A percentile compares a stretch with the other conserved stretches of the same genome.
phyloP scores from a whole-genome alignment of 179 eudicot genomes.

The Gypsophila paniculata region DNA sequence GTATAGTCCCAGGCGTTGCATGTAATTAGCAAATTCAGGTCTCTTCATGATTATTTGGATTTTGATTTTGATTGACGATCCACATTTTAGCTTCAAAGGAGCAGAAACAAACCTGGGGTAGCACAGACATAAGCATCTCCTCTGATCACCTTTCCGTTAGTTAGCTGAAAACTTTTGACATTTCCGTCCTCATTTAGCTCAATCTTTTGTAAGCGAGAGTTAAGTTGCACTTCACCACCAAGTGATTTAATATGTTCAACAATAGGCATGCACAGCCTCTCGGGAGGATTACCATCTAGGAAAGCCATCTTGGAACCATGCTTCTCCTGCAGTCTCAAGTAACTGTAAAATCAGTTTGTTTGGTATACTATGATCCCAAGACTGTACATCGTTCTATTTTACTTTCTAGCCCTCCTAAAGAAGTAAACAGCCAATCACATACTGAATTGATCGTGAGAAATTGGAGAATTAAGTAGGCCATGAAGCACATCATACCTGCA shows the following conservation, averaged over 20 bases:
- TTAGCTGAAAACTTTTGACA: slow-evolving; percentile 58
- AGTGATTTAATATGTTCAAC: slow-evolving; percentile 73
- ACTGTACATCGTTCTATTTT: not conserved
- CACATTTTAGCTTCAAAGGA: not conserved
- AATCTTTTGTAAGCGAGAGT: slow-evolving; percentile 80
- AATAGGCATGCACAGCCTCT: slow-evolving; percentile 94
- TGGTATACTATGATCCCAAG: not conserved
- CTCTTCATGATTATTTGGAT: not conserved
- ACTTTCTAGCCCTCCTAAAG: not conserved
- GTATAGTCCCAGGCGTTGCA: not conserved
- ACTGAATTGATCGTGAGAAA: not conserved
- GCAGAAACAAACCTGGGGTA: slow-evolving; percentile 61
- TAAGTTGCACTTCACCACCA: slow-evolving; percentile 82
- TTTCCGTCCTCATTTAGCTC: slow-evolving; percentile 69
- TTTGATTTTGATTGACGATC: slow-evolving; percentile 3
- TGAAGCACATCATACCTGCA: slow-evolving; percentile 50
- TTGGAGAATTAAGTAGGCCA: not conserved
- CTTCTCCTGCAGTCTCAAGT: slow-evolving; percentile 60
- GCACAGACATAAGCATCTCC: slow-evolving; percentile 93
- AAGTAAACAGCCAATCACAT: not conserved
- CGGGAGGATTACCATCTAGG: slow-evolving; percentile 97
- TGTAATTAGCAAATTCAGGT: not conserved
- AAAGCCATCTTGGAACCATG: slow-evolving; percentile 99
- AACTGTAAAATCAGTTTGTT: slow-evolving; percentile 12
- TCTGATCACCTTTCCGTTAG: slow-evolving; percentile 53